Percentiles rank a stretch among this genome's conserved stretches.
Evolutionary conservation across 176 grass and related monocot genomes (phyloP).

Genomic region (Phoenix roebelenii): DNA sequence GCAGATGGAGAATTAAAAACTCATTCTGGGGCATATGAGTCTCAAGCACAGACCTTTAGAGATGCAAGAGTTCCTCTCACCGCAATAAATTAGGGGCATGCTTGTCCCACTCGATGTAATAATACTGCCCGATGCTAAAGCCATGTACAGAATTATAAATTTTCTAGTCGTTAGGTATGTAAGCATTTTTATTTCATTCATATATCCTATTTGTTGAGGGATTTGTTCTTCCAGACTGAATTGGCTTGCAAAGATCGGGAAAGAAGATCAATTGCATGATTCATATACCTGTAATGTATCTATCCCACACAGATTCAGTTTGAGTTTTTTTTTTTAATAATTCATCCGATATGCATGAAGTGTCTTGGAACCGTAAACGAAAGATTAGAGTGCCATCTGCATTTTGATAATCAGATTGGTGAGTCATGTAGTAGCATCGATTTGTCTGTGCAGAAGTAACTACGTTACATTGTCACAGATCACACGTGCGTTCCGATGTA

Average conservation of each 20-base stretch:
- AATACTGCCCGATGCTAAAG: neutral
- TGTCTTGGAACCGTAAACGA: too few relatives aligned
- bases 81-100: constrained; percentile 5
- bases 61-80: constrained; percentile 48
- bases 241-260: constrained; percentile 21
- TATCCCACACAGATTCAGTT: constrained; percentile 1
- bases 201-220: constrained; percentile 22
- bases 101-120: too few relatives aligned
- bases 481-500: too few relatives aligned
- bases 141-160: constrained; percentile 45
- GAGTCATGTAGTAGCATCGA: too few relatives aligned
- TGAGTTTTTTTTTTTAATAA: neutral
- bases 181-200: constrained; percentile 9
- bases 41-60: constrained; percentile 21
- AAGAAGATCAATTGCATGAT: constrained; percentile 11
- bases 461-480: too few relatives aligned
- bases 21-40: constrained; percentile 34
- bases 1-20: constrained; percentile 50
- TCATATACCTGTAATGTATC: constrained; percentile 19
- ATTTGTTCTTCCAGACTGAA: constrained; percentile 18
- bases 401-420: too few relatives aligned
- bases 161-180: constrained; percentile 20
- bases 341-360: constrained; percentile 9
- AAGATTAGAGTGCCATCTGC: too few relatives aligned
- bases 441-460: too few relatives aligned